phyloP scores from a whole-genome alignment of 108 stramenopile genomes.

The Skeletonema grethae region DNA sequence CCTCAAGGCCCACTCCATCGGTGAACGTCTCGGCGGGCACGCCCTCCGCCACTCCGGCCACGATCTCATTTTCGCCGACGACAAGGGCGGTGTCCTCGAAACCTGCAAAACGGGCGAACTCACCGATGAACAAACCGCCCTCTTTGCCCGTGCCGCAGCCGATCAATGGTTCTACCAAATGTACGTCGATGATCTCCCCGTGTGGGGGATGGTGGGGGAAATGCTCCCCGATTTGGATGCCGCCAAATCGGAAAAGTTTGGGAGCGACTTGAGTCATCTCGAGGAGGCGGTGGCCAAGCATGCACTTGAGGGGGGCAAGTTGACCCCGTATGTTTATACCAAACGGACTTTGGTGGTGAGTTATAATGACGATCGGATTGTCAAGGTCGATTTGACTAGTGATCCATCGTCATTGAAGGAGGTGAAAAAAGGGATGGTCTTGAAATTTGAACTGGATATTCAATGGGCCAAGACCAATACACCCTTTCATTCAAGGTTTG shows the following conservation, averaged over 20 bases:
- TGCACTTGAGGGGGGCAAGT: conserved; percentile 46
- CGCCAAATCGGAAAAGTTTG: conserved; percentile 45
- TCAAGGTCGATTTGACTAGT: conserved; percentile 92
- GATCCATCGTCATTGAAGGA: conserved; percentile 78
- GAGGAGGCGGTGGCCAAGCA: conserved; percentile 65
- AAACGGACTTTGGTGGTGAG: conserved; percentile 79
- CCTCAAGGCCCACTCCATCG: conserved; percentile 78
- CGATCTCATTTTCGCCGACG: conserved; percentile 69
- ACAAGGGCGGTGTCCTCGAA: conserved; percentile 56
- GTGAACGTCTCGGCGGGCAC: conserved; percentile 80
- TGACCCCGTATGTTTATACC: conserved; percentile 88
- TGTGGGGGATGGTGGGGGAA: conserved; percentile 98
- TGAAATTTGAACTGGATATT: conserved; percentile 68
- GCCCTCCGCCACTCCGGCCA: conserved; percentile 86
- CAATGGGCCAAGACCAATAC: conserved; percentile 37
- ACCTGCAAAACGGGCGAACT: conserved; percentile 75
- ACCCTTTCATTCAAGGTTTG: conserved; percentile 34
- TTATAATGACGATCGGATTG: conserved; percentile 94
- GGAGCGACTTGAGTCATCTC: conserved; percentile 64
- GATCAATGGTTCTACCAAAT: conserved; percentile 98
- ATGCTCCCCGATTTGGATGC: conserved; percentile 64
- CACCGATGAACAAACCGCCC: conserved; percentile 50
- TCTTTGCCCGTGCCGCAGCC: conserved; percentile 75
- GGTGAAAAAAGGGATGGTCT: conserved; percentile 65
- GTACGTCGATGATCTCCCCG: conserved; percentile 96